Conservation (phyloP, 2,329 filamentous ascomycete species). For the Lecanicillium sp. region DNA sequence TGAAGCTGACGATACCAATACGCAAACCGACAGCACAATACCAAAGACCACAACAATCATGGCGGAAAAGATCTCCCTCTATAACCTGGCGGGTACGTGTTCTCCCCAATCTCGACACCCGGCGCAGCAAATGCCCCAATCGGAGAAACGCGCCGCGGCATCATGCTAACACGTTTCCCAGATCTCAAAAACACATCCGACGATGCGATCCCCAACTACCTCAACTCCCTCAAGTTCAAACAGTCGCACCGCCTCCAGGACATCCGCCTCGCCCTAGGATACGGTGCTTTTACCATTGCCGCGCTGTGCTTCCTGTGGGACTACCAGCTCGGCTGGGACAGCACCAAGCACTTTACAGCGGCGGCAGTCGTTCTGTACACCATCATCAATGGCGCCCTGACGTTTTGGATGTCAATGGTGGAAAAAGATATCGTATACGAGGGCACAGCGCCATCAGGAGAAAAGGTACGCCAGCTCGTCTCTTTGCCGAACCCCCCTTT, state of each 20-base stretch:
- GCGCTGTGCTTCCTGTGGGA: slow-evolving; percentile 85
- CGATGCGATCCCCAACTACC: slow-evolving; percentile 88
- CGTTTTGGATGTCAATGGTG: slow-evolving; percentile 75
- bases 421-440: slow-evolving; percentile 79
- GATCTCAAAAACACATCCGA: slow-evolving; percentile 96
- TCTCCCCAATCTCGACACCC: slow-evolving; percentile 6
- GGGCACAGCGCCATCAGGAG: slow-evolving; percentile 58
- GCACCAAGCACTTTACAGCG: slow-evolving; percentile 73
- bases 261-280: slow-evolving; percentile 76
- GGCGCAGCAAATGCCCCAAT: not conserved
- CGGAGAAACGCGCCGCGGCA: too few species aligned
- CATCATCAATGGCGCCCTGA: slow-evolving; percentile 67
- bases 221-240: slow-evolving; percentile 77
- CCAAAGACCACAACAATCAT: slow-evolving; percentile 16
- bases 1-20: too few species aligned
- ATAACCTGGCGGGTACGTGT: slow-evolving; percentile 55
- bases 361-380: slow-evolving; percentile 75
- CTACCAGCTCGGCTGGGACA: slow-evolving; percentile 84
- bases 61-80: slow-evolving; percentile 54
- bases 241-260: slow-evolving; percentile 78
- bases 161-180: slow-evolving; percentile 27
- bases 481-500: slow-evolving; percentile 6
- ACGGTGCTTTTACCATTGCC: slow-evolving; percentile 70
- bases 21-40: not conserved
- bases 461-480: slow-evolving; percentile 42